Base-by-base conservation (phyloP, 495 filamentous ascomycete genomes). In the Aspergillus bertholletiae region DNA sequence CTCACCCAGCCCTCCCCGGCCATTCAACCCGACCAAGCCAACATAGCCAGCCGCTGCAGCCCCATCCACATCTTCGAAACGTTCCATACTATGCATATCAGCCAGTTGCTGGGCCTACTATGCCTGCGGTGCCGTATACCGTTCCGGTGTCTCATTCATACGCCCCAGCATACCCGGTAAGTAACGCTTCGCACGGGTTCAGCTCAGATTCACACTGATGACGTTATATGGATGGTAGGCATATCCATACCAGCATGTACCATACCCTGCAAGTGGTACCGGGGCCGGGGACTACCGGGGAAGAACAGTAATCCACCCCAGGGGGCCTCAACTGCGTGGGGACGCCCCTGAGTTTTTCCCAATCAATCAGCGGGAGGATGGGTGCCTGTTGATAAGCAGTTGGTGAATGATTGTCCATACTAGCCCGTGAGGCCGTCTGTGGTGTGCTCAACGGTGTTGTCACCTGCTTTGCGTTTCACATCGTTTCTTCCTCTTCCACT, bases 311-410 rank as follows among this genome's bases (percentile, higher is more conserved):
- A 3, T 18, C 22, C 39, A 43, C 5, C 3, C 22, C 17, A 22
- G 18, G 26, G 26, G 8, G 5, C 7, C 18, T 22, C 37, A 54
- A 26, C 56, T 66, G 44, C 60, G 60, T 24, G 58, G 34, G 1
- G 58, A 66, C 40, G 63, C 63, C 4, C 63, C 63, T 1, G 60
- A 57, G 26, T 66, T 66, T 37, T 27, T 66, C n/a, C 63, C 63
- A 51, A 41, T 3, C 49, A 20, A 27, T 15, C 5, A 17, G 28
- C 11, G 46, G 46, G 49, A 53, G 26, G 18, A 34, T 15, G n/a
- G n/a, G n/a, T n/a, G n/a, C n/a, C n/a, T n/a, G n/a, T n/a, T n/a
- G n/a, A n/a, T n/a, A n/a, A n/a, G n/a, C n/a, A n/a, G n/a, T n/a
- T n/a, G n/a, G n/a, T n/a, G n/a, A n/a, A n/a, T n/a, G 55, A 28